These are phyloP conservation scores for Ensete ventricosum DNA, from an alignment of 176 grass and related monocot species.

Conservation along the genomic window DNA sequence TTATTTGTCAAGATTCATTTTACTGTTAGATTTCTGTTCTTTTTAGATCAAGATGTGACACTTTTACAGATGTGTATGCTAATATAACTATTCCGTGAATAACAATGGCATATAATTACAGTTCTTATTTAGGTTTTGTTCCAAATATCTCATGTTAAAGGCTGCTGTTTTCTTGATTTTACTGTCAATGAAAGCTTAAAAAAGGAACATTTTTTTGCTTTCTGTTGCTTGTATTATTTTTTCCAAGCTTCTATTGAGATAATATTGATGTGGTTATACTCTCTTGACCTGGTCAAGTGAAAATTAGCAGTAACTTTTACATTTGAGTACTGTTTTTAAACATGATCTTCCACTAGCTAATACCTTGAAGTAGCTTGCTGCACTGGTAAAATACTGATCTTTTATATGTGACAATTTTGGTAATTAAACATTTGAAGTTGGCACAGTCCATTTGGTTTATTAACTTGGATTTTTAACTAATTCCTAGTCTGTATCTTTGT, in stretches of 20 bases:
- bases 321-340: too few species aligned
- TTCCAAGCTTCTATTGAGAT: background rate
- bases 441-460: background rate
- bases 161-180: too few species aligned
- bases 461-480: background rate
- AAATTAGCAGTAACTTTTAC: too few species aligned
- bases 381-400: background rate
- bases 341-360: too few species aligned
- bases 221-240: background rate
- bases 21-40: background rate
- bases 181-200: too few species aligned
- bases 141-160: too few species aligned
- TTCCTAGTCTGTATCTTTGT: background rate
- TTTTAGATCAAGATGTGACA: background rate
- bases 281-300: too few species aligned
- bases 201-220: too few species aligned
- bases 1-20: background rate
- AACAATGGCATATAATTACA: too few species aligned
- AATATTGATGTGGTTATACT: background rate
- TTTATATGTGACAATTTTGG: background rate
- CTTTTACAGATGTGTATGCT: too few species aligned
- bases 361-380: background rate
- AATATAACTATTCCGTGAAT: too few species aligned
- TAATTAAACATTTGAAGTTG: background rate
- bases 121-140: too few species aligned